Percentiles rank a stretch among this genome's conserved stretches.
phyloP scores from a whole-genome alignment of 208 protist species.

The Naegleria fowleri region DNA sequence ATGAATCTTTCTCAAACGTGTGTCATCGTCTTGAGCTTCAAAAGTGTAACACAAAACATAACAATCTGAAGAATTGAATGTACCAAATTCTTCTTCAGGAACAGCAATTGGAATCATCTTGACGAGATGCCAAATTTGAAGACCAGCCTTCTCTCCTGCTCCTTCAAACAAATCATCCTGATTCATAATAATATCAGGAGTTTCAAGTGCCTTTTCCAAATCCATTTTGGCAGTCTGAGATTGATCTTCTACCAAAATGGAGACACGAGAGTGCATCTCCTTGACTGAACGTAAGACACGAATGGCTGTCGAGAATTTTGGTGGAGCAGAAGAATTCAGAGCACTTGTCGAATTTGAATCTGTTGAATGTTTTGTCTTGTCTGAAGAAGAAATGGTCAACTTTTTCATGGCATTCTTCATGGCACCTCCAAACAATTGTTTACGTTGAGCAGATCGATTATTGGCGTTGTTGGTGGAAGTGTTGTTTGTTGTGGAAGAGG shows the following conservation, averaged over 20 bases:
- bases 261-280: not conserved
- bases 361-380: too few species aligned
- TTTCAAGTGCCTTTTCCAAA: not conserved
- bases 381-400: not conserved
- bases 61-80: slow-evolving; percentile 10
- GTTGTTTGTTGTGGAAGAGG: too few species aligned
- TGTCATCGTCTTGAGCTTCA: not conserved
- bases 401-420: not conserved
- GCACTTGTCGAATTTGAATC: not conserved
- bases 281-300: not conserved
- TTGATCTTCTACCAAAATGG: not conserved
- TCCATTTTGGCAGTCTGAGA: not conserved
- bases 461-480: not conserved
- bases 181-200: not conserved
- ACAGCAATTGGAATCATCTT: not conserved
- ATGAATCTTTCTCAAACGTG: not conserved
- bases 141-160: not conserved
- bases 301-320: not conserved
- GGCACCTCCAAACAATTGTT: slow-evolving; percentile 1
- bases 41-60: not conserved
- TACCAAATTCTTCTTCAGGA: not conserved
- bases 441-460: not conserved
- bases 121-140: not conserved
- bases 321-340: not conserved
- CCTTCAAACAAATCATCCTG: slow-evolving; percentile 12